These are phyloP conservation scores for Parascedosporium putredinis DNA, from an alignment of 2,329 filamentous ascomycete genomes.

Conservation along the genomic window DNA sequence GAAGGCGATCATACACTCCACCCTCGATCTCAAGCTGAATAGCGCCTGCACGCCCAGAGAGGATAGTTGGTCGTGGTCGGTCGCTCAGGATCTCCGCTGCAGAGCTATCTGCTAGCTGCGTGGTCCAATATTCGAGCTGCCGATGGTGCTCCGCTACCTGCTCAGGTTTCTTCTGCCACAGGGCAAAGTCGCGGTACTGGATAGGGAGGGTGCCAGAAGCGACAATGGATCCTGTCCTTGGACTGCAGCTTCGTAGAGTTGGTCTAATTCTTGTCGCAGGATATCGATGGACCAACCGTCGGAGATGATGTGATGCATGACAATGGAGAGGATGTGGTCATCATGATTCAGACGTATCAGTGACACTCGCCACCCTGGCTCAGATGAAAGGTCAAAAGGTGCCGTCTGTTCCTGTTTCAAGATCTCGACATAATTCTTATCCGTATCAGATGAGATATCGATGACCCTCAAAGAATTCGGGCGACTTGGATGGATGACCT, in stretches of 20 bases:
- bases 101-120: conserved; percentile 11
- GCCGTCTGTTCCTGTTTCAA: conserved; percentile 12
- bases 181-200: conserved; percentile 16
- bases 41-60: not conserved
- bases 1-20: conserved; percentile 7
- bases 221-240: conserved; percentile 10
- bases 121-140: conserved; percentile 16
- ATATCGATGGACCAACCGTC: conserved; percentile 20
- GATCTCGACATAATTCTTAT: not conserved
- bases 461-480: not conserved
- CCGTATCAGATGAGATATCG: not conserved
- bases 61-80: not conserved
- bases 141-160: conserved; percentile 11
- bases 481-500: conserved; percentile 7
- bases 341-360: conserved; percentile 10
- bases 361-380: conserved; percentile 14
- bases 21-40: not conserved
- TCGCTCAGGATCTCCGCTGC: conserved; percentile 14
- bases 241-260: conserved; percentile 13
- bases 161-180: conserved; percentile 14
- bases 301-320: conserved; percentile 20
- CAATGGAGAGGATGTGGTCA: conserved; percentile 16
- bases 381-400: conserved; percentile 15
- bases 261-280: conserved; percentile 13
- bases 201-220: conserved; percentile 12